Evolutionary conservation across 106 monocot species (phyloP).

Genomic region (Chionographis japonica): DNA sequence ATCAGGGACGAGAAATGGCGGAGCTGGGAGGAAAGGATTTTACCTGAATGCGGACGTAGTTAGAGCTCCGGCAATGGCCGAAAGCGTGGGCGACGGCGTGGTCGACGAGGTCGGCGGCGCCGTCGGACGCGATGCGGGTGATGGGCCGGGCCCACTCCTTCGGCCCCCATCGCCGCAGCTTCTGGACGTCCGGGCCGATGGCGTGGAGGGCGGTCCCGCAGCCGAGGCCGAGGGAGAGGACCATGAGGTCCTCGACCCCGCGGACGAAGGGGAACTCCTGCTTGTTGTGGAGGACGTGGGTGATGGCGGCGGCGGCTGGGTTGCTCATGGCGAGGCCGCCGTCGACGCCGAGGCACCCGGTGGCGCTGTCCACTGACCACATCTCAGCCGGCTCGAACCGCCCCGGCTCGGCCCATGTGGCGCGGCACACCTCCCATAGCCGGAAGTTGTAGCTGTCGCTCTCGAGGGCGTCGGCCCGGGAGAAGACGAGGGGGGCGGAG

Average conservation of each 20-base stretch:
- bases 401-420: constrained; percentile 41
- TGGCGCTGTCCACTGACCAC: constrained; percentile 44
- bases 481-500: constrained; percentile 61
- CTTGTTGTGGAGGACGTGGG: constrained; percentile 75
- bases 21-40: not conserved
- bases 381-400: constrained; percentile 29
- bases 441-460: constrained; percentile 42
- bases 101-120: constrained; percentile 64
- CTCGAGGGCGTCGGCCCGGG: constrained; percentile 51
- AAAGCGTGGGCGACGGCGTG: constrained; percentile 71
- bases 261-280: constrained; percentile 76
- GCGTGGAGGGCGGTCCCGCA: not conserved
- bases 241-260: constrained; percentile 72
- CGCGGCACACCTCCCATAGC: constrained; percentile 53
- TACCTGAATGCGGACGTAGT: constrained; percentile 79
- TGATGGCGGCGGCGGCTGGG: constrained; percentile 62
- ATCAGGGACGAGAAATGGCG: too few species aligned
- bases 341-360: constrained; percentile 48
- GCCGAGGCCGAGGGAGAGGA: constrained; percentile 61
- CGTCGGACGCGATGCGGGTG: constrained; percentile 41
- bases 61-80: constrained; percentile 41
- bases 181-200: constrained; percentile 7
- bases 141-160: constrained; percentile 47
- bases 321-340: constrained; percentile 66
- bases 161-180: constrained; percentile 23